A percentile compares a stretch with the other conserved stretches of the same genome.
Conservation (phyloP, 2,329 filamentous ascomycete genomes). For the Claviceps africana region DNA sequence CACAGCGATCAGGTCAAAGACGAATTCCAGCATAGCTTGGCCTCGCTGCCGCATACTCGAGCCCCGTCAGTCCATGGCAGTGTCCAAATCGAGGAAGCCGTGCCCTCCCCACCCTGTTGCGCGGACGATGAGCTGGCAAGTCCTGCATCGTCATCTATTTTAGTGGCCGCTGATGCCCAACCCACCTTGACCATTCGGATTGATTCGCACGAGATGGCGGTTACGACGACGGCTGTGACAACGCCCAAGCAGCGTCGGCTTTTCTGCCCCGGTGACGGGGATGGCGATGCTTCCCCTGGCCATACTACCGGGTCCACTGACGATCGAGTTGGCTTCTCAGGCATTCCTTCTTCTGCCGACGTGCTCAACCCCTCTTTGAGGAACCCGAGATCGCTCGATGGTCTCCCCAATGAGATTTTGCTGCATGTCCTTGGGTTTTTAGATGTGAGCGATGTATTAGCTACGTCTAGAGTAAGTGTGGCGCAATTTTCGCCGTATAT, state of each 20-base stretch:
- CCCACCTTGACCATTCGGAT: no score
- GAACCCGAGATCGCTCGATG: constrained; percentile 17
- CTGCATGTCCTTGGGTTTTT: constrained; percentile 41
- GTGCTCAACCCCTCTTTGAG: not conserved
- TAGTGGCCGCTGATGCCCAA: constrained; percentile 2
- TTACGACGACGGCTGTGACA: not conserved
- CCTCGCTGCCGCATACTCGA: not conserved
- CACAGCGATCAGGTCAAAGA: constrained; percentile 1
- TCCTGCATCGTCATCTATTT: not conserved
- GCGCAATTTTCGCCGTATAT: not conserved
- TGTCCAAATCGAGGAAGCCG: constrained; percentile 1
- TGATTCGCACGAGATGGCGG: not conserved
- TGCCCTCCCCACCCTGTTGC: not conserved
- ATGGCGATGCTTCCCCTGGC: not conserved
- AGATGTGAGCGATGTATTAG: constrained; percentile 42
- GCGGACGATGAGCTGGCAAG: constrained; percentile 2
- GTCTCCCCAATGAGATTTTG: constrained; percentile 42
- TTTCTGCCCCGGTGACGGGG: not conserved
- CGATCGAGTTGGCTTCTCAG: not conserved
- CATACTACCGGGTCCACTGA: not conserved
- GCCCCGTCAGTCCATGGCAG: not conserved
- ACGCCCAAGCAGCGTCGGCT: not conserved
- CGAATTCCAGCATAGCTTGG: not conserved
- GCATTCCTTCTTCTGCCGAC: not conserved
- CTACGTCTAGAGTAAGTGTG: constrained; percentile 39